Evolutionary conservation across 2,329 filamentous ascomycete species (phyloP), one percentile per base, ranked within the genome.

Genomic region (Zymoseptoria crescenta): DNA sequence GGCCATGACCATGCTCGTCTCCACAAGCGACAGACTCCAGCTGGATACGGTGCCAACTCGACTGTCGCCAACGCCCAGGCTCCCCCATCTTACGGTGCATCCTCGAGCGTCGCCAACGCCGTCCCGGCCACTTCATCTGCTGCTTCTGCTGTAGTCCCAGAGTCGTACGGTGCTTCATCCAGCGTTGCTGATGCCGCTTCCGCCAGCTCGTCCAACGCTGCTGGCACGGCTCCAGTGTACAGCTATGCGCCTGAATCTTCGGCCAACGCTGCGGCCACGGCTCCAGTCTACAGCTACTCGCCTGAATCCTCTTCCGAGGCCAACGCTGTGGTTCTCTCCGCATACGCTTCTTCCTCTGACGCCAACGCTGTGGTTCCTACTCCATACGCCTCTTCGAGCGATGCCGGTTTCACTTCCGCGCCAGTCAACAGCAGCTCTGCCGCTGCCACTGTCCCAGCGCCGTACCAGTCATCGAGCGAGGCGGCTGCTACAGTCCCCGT

Each of bases 1-100:
- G 57, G 65, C 57, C 57, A 61, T 54, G 68, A 59, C 60, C 63
- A 65, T 51, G 55, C 65, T 55, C 56, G 70, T 65, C 58, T 67
- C 61, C 56, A 75, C 70, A 59, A 68, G 24, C 20, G 51, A 52
- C 24, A 27, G n/a, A 9, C 2, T 16, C 20, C 58, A 27, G 56
- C 57, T 20, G 59, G 27, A n/a, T 52, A 58, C 19, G 56, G 51
- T 27, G 16, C 56, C 24, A 52, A 53, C 35, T 59, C 54, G 51
- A 52, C 58, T 52, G 49, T 57, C 10, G 55, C 57, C 45, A 59
- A 59, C n/a, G 49, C 49, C 49, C 13, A 45, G 13, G 35, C n/a
- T 16, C 35, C 35, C n/a, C 13, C 35, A 16, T 21, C 52, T 6
- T 19, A 58, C 20, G 52, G 52, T 35, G 13, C 49, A 35, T 16